Evolutionary conservation across 495 filamentous ascomycete species (phyloP).

Genomic region (Terfezia claveryi): DNA sequence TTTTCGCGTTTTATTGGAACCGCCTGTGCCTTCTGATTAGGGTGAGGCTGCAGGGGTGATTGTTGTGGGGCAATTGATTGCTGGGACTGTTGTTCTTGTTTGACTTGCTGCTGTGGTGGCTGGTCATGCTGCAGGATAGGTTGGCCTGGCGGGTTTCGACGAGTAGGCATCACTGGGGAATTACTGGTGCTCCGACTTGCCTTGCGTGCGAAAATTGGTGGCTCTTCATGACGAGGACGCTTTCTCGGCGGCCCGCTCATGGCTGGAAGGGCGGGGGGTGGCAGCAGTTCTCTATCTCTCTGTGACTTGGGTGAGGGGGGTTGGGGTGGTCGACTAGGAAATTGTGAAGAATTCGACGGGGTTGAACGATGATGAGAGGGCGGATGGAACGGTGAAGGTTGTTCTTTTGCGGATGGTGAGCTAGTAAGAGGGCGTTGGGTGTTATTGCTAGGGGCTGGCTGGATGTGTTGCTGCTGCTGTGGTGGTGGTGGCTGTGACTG

Average conservation of each 20-base stretch:
- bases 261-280: constrained; percentile 14
- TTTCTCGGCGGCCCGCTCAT: constrained; percentile 16
- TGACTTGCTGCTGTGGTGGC: constrained; percentile 4
- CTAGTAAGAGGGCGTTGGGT: constrained; percentile 6
- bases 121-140: constrained; percentile 6
- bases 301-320: constrained; percentile 8
- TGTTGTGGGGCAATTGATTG: background rate
- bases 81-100: constrained; percentile 2
- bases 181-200: constrained; percentile 19
- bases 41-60: background rate
- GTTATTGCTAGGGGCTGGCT: constrained; percentile 1
- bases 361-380: constrained; percentile 3
- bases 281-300: constrained; percentile 9
- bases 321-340: constrained; percentile 5
- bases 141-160: constrained; percentile 13
- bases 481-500: background rate
- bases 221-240: constrained; percentile 17
- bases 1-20: too few species aligned
- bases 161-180: constrained; percentile 19
- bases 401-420: constrained; percentile 8
- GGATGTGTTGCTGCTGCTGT: constrained; percentile 1
- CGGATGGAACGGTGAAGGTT: constrained; percentile 11
- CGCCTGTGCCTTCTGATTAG: background rate
- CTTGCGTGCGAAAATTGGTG: constrained; percentile 23
- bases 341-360: constrained; percentile 7